These are phyloP conservation scores for Verticillium nonalfalfae DNA, from an alignment of 2,329 filamentous ascomycete species.

Conservation along the genomic window DNA sequence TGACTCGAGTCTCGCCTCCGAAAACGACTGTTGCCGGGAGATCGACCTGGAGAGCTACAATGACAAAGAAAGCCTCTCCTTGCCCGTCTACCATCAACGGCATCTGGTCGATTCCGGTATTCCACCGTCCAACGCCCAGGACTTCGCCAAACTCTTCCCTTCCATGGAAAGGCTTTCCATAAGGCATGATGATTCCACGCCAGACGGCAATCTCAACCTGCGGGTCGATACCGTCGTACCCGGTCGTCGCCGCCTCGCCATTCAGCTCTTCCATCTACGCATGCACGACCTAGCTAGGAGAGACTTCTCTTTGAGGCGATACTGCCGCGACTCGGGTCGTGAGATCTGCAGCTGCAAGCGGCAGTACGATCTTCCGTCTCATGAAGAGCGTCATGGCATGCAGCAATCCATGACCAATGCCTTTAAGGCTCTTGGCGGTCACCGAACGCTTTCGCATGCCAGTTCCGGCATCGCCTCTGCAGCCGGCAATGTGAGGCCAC, in stretches of 20 bases:
- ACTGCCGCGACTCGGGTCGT: conserved; percentile 86
- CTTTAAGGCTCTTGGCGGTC: conserved; percentile 35
- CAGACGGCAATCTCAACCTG: conserved; percentile 95
- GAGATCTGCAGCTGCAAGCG: conserved; percentile 84
- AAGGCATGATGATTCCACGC: conserved; percentile 81
- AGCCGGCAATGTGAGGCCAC: conserved; percentile 20
- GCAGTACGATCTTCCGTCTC: conserved; percentile 53
- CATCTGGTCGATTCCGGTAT: conserved; percentile 60
- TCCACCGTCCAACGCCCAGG: conserved; percentile 69
- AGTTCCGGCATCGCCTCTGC: conserved; percentile 21
- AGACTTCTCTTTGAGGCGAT: conserved; percentile 85
- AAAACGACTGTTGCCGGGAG: conserved; percentile 33
- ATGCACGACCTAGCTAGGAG: conserved; percentile 87
- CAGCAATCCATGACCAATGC: conserved; percentile 43
- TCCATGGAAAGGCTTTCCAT: conserved; percentile 75
- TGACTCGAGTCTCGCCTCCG: conserved; percentile 63
- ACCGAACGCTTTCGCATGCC: conserved; percentile 27
- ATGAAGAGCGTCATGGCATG: conserved; percentile 32
- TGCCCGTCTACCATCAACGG: conserved; percentile 51
- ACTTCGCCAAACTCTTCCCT: conserved; percentile 82
- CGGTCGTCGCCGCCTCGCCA: conserved; percentile 59
- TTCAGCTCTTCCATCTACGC: conserved; percentile 82
- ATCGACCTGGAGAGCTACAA: conserved; percentile 25
- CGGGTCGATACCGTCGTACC: conserved; percentile 74
- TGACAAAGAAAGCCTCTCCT: conserved; percentile 35